A percentile compares a stretch with the other conserved stretches of the same genome.
These are phyloP conservation scores for Xanthoceras sorbifolium DNA, from an alignment of 345 rosid genomes.

Conservation along the genomic window DNA sequence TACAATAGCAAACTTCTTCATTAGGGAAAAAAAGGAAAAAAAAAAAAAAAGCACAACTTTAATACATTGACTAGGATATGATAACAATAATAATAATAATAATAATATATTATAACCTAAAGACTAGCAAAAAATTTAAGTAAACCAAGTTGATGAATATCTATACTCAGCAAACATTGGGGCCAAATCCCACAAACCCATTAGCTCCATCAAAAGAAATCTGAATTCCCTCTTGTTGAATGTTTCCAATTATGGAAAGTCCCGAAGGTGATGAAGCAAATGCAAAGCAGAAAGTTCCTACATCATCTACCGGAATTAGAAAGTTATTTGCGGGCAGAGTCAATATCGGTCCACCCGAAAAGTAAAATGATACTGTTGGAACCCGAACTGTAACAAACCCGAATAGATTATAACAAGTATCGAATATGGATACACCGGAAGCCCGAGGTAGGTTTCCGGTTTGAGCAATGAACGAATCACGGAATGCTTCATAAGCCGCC, in stretches of 20 bases:
- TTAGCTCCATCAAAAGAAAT: conserved; percentile 88
- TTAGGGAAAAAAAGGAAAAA: not conserved
- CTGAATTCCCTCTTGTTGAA: conserved; percentile 96
- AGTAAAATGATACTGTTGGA: conserved; percentile 87
- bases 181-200: conserved; percentile 97
- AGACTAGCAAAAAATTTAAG: conserved; percentile 32
- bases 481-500: conserved; percentile 65
- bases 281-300: conserved; percentile 89
- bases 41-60: conserved; percentile 11
- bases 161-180: conserved; percentile 61
- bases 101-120: conserved; percentile 1
- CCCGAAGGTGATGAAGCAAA: conserved; percentile 73
- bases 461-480: conserved; percentile 63
- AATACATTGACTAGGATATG: conserved; percentile 4
- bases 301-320: conserved; percentile 83
- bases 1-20: not conserved
- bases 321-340: conserved; percentile 89
- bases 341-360: conserved; percentile 75
- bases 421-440: conserved; percentile 77
- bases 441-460: conserved; percentile 81
- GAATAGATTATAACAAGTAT: conserved; percentile 73
- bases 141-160: not conserved
- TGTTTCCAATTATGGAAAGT: conserved; percentile 91
- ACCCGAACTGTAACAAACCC: conserved; percentile 86
- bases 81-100: not conserved